A percentile compares a stretch with the other conserved stretches of the same genome.
Conservation (phyloP, 176 grass and related monocot genomes). For the Musa itinerans region DNA sequence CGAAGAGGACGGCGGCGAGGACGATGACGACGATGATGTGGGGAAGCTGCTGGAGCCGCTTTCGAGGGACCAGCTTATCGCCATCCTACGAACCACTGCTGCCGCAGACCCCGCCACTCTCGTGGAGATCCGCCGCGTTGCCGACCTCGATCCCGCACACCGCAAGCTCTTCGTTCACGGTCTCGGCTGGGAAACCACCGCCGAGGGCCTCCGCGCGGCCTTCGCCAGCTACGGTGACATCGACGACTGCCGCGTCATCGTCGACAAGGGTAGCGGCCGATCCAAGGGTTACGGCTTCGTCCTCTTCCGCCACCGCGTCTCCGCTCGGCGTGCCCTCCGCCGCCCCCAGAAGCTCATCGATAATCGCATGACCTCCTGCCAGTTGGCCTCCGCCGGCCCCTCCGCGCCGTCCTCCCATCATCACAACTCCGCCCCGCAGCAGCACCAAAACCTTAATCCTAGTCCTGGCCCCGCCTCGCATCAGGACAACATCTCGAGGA, state of each 20-base stretch:
- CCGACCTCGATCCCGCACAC: slow-evolving; percentile 76
- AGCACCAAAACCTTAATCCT: slow-evolving; percentile 23
- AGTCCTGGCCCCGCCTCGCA: slow-evolving; percentile 18
- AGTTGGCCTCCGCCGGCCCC: slow-evolving; percentile 77
- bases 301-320: slow-evolving; percentile 65
- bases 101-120: slow-evolving; percentile 44
- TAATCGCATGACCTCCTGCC: slow-evolving; percentile 74
- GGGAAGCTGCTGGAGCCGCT: slow-evolving; percentile 70
- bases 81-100: slow-evolving; percentile 63
- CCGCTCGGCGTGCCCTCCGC: slow-evolving; percentile 66
- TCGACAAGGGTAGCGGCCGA: slow-evolving; percentile 67
- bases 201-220: slow-evolving; percentile 57
- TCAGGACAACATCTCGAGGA: slow-evolving; percentile 69
- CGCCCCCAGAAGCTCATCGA: slow-evolving; percentile 74
- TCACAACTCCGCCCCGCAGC: slow-evolving; percentile 2
- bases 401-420: not conserved
- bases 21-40: slow-evolving; percentile 47
- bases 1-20: slow-evolving; percentile 11
- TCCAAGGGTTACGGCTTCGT: slow-evolving; percentile 97
- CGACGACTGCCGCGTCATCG: slow-evolving; percentile 91
- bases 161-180: slow-evolving; percentile 99
- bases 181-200: slow-evolving; percentile 78
- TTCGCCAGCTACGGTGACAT: slow-evolving; percentile 85
- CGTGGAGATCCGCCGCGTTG: slow-evolving; percentile 52
- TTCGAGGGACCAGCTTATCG: slow-evolving; percentile 71